phyloP scores from a whole-genome alignment of 305 asterid species.

The Fraxinus paxiana region DNA sequence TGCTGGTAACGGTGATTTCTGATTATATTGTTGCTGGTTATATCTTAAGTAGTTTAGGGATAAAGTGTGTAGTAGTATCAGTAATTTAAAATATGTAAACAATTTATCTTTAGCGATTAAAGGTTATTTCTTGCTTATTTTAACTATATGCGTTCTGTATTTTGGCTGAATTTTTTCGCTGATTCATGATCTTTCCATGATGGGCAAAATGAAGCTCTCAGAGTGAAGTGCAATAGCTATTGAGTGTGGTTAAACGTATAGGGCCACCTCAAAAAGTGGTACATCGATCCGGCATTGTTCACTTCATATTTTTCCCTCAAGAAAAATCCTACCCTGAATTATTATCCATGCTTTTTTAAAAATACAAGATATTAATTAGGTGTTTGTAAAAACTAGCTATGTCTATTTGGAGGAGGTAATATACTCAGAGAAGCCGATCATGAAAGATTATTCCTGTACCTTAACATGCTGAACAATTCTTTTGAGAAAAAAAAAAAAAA shows the following conservation, averaged over 20 bases:
- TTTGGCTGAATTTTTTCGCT: not conserved
- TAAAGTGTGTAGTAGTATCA: not conserved
- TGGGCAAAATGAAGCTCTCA: not conserved
- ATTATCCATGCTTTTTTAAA: not conserved
- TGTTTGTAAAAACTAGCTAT: not conserved
- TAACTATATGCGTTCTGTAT: not conserved
- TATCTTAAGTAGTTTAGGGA: not conserved
- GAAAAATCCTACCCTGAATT: not conserved
- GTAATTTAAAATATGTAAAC: not conserved
- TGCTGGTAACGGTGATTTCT: not conserved
- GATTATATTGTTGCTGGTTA: not conserved
- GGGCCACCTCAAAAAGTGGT: not conserved
- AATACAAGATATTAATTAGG: not conserved
- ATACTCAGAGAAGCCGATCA: not conserved
- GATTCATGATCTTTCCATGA: not conserved
- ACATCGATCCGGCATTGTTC: not conserved
- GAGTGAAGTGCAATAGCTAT: not conserved
- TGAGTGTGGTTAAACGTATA: not conserved
- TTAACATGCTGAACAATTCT: not conserved
- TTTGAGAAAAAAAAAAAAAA: not conserved
- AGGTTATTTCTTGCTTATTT: not conserved
- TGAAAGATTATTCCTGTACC: not conserved
- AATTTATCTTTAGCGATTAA: not conserved
- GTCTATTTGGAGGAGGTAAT: not conserved
- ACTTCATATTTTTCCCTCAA: not conserved